phyloP scores from a whole-genome alignment of 1,284 basidiomycete species.

The Ustilago trichophora region DNA sequence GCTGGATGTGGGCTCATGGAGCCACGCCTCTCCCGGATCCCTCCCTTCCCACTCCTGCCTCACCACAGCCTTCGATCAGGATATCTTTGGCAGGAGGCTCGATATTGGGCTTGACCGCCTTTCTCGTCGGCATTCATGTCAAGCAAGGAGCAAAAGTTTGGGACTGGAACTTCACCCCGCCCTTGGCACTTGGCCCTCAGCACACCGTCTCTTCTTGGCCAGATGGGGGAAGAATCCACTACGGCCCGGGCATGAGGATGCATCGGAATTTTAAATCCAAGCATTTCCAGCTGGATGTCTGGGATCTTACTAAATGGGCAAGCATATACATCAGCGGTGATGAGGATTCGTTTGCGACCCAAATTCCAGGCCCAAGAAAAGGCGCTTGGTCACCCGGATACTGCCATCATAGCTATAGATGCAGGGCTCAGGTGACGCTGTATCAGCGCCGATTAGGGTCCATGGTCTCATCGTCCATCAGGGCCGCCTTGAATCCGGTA shows the following conservation, averaged over 20 bases:
- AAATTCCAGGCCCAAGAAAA: slow-evolving; percentile 27
- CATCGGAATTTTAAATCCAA: slow-evolving; percentile 19
- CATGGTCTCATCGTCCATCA: neutral
- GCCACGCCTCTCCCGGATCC: slow-evolving; percentile 17
- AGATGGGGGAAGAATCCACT: neutral
- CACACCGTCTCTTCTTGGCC: no score
- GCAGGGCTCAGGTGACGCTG: slow-evolving; percentile 11
- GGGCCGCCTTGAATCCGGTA: neutral
- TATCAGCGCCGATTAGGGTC: neutral
- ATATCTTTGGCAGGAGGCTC: slow-evolving; percentile 27
- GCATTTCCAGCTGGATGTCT: slow-evolving; percentile 17
- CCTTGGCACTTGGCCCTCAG: slow-evolving; percentile 26
- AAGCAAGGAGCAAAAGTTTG: neutral
- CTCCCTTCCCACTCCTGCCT: neutral
- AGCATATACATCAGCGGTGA: slow-evolving; percentile 10
- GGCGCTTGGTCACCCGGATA: slow-evolving; percentile 31
- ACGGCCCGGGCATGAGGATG: slow-evolving; percentile 19
- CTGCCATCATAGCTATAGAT: slow-evolving; percentile 43
- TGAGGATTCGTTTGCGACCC: slow-evolving; percentile 22
- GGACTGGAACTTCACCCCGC: slow-evolving; percentile 32
- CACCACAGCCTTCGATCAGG: neutral
- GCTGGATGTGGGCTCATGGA: slow-evolving; percentile 41
- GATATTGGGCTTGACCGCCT: slow-evolving; percentile 28
- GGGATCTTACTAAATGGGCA: slow-evolving; percentile 24
- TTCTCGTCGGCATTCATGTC: slow-evolving; percentile 29